These are phyloP conservation scores for Ichthyophthirius multifiliis DNA, from an alignment of 169 alveolate genomes.

Conservation along the genomic window DNA sequence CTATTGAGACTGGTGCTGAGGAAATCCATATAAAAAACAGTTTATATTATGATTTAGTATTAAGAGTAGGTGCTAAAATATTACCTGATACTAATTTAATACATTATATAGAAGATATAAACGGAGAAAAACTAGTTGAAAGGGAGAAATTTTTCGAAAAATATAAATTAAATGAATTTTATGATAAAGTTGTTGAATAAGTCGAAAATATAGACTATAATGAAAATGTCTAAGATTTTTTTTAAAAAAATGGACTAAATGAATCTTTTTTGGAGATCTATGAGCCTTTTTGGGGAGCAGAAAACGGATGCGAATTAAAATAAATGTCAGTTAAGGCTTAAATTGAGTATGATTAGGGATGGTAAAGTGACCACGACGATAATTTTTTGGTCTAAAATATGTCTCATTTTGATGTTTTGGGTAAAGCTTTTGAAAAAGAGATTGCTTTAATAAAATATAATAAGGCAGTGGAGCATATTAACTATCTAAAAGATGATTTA, in stretches of 20 bases:
- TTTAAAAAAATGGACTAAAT: background rate
- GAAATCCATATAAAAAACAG: background rate
- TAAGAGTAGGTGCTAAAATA: background rate
- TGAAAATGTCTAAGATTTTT: background rate
- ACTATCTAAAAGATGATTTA: background rate
- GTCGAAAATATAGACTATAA: background rate
- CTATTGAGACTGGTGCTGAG: background rate
- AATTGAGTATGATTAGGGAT: background rate
- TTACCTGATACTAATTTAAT: background rate
- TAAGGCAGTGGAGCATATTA: background rate
- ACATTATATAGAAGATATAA: background rate
- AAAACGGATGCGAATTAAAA: background rate
- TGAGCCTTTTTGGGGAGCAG: background rate
- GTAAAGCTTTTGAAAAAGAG: background rate
- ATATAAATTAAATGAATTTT: background rate
- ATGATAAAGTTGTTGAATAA: background rate
- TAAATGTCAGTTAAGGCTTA: background rate
- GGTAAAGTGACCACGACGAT: background rate
- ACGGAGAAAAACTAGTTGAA: background rate
- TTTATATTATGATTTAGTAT: background rate
- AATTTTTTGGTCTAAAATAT: background rate
- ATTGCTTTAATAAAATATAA: background rate
- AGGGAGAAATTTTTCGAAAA: background rate
- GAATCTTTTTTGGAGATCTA: background rate
- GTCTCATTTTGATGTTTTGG: background rate